Conservation (phyloP, 345 rosid genomes). For the Laguncularia racemosa region DNA sequence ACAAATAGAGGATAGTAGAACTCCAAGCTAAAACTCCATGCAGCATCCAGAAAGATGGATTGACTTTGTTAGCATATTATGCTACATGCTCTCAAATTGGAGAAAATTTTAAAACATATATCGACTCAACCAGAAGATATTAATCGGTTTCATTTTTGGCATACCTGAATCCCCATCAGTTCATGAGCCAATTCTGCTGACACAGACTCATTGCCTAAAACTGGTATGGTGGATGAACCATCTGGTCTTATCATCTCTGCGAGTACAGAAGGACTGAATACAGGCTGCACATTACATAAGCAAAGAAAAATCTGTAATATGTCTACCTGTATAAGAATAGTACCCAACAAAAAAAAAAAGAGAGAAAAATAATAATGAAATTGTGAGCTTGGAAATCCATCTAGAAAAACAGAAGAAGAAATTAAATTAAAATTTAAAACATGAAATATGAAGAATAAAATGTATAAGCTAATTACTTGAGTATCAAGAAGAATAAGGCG, state of each 20-base stretch:
- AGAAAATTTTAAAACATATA: too few relatives aligned
- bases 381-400: too few relatives aligned
- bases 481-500: slow-evolving; percentile 75
- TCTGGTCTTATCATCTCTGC: slow-evolving; percentile 79
- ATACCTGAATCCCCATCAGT: slow-evolving; percentile 74
- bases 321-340: neutral
- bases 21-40: slow-evolving; percentile 72
- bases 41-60: slow-evolving; percentile 25
- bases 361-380: neutral
- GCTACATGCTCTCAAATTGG: too few relatives aligned
- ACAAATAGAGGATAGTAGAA: slow-evolving; percentile 72
- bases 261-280: slow-evolving; percentile 65
- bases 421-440: neutral
- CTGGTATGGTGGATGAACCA: slow-evolving; percentile 57
- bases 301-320: neutral
- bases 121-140: neutral
- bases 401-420: neutral
- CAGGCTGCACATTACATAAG: slow-evolving; percentile 47
- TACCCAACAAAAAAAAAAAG: neutral
- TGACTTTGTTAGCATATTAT: slow-evolving; percentile 19
- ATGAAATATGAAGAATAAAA: neutral
- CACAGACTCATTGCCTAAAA: slow-evolving; percentile 55
- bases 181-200: slow-evolving; percentile 85
- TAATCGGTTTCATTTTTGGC: neutral
- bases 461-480: slow-evolving; percentile 36